phyloP scores from a whole-genome alignment of 2,329 filamentous ascomycete species.

The Arachnomyces sp. region DNA sequence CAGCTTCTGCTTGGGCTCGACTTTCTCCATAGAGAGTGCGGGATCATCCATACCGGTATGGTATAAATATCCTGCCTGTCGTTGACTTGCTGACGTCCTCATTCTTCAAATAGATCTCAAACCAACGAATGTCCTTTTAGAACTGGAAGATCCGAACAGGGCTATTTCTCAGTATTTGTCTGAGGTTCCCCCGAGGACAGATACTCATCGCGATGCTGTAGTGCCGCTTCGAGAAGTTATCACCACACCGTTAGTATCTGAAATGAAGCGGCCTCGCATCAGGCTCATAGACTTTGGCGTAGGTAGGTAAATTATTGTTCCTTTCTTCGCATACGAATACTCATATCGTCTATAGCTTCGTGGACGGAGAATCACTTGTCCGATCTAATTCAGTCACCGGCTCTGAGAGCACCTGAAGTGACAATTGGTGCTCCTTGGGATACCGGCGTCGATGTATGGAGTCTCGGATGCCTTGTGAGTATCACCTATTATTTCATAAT shows the following conservation, averaged over 20 bases:
- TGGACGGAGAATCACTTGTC: conserved; percentile 15
- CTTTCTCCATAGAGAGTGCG: conserved; percentile 20
- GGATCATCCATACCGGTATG: conserved; percentile 21
- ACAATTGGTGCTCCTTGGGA: conserved; percentile 21
- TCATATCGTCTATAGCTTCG: conserved; percentile 10
- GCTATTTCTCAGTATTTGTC: conserved; percentile 15
- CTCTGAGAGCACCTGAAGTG: conserved; percentile 19
- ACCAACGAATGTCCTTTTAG: conserved; percentile 19
- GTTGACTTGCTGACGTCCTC: conserved; percentile 4
- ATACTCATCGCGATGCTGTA: conserved; percentile 2
- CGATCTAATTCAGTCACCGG: conserved; percentile 15
- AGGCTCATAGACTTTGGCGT: conserved; percentile 19
- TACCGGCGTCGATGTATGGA: conserved; percentile 23
- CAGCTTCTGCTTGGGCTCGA: conserved; percentile 22
- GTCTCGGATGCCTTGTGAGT: conserved; percentile 22
- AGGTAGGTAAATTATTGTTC: conserved; percentile 9
- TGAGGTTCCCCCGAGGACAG: conserved; percentile 11
- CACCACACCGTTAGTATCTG: conserved; percentile 15
- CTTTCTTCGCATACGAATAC: neutral
- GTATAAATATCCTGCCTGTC: neutral
- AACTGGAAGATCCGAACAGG: conserved; percentile 12
- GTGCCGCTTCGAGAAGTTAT: conserved; percentile 19
- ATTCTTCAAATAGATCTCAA: conserved; percentile 16
- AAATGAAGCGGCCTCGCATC: conserved; percentile 11
- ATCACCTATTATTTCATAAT: neutral